Evolutionary conservation across 1,284 basidiomycete species (phyloP), one percentile per base, ranked within the genome.

Genomic region (Butyriboletus appendiculatus): DNA sequence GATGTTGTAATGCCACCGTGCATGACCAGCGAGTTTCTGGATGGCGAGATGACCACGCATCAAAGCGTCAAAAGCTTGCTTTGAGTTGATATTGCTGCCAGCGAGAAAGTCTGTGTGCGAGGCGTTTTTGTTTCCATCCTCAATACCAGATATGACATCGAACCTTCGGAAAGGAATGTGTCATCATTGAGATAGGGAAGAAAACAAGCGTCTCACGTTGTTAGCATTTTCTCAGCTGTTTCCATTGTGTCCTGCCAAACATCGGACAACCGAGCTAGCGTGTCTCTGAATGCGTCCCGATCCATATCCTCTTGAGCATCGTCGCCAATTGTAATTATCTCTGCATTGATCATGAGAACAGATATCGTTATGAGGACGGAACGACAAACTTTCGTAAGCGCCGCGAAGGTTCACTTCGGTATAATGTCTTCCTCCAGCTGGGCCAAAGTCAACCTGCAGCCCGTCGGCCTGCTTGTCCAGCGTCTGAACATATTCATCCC

Each of bases 91-190:
- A 11, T 71, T 61, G 58, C 74, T 78, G 11, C 76, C 76, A 0
- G 81, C 75, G 24, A 88, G 68, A 61, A 88, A 86, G 61, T 84
- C 81, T 2, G 83, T 73, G 49, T 81, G 73, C 1, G 76, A 75
- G 2, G 67, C 53, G 16, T 73, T 59, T 7, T 53, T 42, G 0
- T 80, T 79, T 56, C 81, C 80, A 16, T 77, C 72, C 9, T 79
- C 80, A 26, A 80, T 73, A 35, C 77, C 75, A 58, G 84, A 80
- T 2, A 80, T 73, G 32, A 87, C 68, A 62, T 92, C 89, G 58
- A 78, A 82, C 16, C 89, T 91, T 58, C 24, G 9, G 28, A 47
- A 48, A 40, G 16, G 20, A 22, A 44, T 8, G 45, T 40, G 46
- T 52, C 41, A 50, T 22, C 37, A 43, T 8, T 45, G n/a, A 18